phyloP scores from a whole-genome alignment of 2,329 filamentous ascomycete species.

The Sphaceloma murrayae region DNA sequence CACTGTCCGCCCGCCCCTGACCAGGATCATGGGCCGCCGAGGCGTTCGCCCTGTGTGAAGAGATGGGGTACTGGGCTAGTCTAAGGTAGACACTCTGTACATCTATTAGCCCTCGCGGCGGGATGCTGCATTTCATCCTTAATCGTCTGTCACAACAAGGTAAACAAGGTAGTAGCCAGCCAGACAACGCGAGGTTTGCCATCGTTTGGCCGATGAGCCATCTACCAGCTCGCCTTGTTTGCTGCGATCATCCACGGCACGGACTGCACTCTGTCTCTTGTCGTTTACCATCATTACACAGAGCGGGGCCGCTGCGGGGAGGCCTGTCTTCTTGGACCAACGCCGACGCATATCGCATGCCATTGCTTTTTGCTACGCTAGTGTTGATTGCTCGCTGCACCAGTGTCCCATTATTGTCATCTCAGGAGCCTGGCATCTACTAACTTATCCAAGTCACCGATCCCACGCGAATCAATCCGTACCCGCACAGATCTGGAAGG shows the following conservation, averaged over 20 bases:
- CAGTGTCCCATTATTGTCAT: no score
- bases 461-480: no score
- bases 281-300: neutral
- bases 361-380: conserved; percentile 6
- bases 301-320: conserved; percentile 11
- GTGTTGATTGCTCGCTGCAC: neutral
- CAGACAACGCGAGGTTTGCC: neutral
- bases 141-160: no score
- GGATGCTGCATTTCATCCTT: no score
- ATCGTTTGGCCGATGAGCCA: neutral
- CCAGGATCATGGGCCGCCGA: conserved; percentile 9
- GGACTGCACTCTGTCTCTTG: conserved; percentile 4
- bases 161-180: no score
- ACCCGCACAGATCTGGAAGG: no score
- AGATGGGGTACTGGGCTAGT: no score
- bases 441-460: no score
- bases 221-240: conserved; percentile 5
- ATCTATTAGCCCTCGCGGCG: no score
- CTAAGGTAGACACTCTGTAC: no score
- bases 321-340: no score
- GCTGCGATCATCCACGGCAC: conserved; percentile 12
- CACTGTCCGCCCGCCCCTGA: conserved; percentile 12
- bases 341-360: neutral
- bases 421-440: no score
- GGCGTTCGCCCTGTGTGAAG: neutral